A percentile compares a stretch with the other conserved stretches of the same genome.
These are phyloP conservation scores for Malus sieversii DNA, from an alignment of 306 rosid genomes.

Conservation along the genomic window DNA sequence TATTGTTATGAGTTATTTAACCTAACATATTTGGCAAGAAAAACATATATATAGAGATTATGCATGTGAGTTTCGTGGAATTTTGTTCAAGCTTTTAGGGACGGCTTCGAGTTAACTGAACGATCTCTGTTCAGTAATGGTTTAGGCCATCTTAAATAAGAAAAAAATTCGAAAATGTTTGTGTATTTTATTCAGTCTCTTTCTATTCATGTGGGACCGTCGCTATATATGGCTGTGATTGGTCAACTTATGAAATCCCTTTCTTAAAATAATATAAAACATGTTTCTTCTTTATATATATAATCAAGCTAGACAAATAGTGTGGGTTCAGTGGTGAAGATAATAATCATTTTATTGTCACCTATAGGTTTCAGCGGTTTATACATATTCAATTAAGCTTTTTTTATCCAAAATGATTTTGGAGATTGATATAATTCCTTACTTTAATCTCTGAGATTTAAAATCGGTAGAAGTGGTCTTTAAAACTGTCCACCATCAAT, in stretches of 20 bases:
- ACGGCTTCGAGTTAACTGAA: no score
- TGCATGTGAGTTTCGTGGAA: background rate
- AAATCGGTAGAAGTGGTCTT: no score
- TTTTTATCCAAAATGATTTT: no score
- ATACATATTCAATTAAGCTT: no score
- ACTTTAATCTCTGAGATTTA: no score
- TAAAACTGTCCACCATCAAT: no score
- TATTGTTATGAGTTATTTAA: background rate
- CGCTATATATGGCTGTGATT: background rate
- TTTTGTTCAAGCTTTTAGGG: background rate
- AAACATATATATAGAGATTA: background rate
- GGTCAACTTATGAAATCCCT: background rate
- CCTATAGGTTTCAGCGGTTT: background rate
- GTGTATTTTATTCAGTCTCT: background rate
- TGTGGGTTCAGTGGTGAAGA: background rate
- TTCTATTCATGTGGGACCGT: background rate
- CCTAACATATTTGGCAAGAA: background rate
- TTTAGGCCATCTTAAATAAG: no score
- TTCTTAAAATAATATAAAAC: background rate
- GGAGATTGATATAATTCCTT: rapidly evolving
- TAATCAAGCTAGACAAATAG: constrained; percentile 2
- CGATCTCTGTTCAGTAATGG: no score
- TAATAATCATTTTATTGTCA: background rate
- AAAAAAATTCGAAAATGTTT: background rate
- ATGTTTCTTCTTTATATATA: background rate